Evolutionary conservation across 345 rosid genomes (phyloP).

Genomic region (Turnera subulata): DNA sequence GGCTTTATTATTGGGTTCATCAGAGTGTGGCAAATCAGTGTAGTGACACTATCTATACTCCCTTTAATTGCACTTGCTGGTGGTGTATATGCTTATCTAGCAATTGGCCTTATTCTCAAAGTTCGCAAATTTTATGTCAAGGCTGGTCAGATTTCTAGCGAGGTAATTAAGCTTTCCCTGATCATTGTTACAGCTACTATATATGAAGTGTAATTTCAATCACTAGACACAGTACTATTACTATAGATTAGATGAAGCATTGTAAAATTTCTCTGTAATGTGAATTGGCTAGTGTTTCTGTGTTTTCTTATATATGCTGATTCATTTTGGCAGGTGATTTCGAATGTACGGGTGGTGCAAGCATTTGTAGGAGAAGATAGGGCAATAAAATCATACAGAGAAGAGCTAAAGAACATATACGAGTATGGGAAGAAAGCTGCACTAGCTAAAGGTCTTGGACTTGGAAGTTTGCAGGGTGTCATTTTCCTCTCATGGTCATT

Average conservation of each 20-base stretch:
- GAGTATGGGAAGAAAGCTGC: conserved; percentile 70
- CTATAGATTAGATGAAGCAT: too few species aligned
- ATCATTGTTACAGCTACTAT: too few species aligned
- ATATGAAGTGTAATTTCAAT: too few species aligned
- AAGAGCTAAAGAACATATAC: conserved; percentile 58
- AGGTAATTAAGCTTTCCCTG: conserved; percentile 37
- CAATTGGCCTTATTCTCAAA: conserved; percentile 64
- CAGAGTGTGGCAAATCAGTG: conserved; percentile 81
- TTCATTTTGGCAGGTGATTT: conserved; percentile 53
- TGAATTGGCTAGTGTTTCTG: too few species aligned
- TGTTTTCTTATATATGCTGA: not conserved
- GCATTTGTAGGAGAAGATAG: conserved; percentile 80
- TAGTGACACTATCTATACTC: conserved; percentile 77
- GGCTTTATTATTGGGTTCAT: conserved; percentile 74
- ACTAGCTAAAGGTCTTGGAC: conserved; percentile 70
- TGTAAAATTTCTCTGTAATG: too few species aligned
- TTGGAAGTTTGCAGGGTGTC: conserved; percentile 65
- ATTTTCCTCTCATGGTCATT: conserved; percentile 79
- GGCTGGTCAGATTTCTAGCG: conserved; percentile 86
- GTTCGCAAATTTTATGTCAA: conserved; percentile 71
- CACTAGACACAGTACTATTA: too few species aligned
- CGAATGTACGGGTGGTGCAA: conserved; percentile 82
- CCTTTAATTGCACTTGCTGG: conserved; percentile 84
- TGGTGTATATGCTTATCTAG: conserved; percentile 66
- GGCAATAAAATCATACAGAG: conserved; percentile 57